Evolutionary conservation across 2,329 filamentous ascomycete genomes (phyloP).

Genomic region (Xylaria multiplex): DNA sequence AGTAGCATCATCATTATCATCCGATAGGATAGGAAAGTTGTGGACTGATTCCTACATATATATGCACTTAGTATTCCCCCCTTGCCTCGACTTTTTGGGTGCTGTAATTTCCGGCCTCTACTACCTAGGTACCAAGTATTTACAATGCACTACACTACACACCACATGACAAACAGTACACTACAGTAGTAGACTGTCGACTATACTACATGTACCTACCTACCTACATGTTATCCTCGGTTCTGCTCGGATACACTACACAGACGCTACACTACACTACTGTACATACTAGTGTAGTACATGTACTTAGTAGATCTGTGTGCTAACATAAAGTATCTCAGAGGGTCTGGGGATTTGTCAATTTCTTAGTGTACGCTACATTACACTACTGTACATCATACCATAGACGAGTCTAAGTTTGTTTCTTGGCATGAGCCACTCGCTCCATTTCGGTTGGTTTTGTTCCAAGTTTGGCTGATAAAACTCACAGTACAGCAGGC

Average conservation of each 20-base stretch:
- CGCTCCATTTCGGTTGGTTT: not conserved
- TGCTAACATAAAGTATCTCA: no score
- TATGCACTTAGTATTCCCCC: not conserved
- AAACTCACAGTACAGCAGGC: no score
- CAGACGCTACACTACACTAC: no score
- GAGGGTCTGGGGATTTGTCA: constrained; percentile 23
- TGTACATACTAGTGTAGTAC: no score
- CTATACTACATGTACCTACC: no score
- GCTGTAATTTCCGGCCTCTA: constrained; percentile 8
- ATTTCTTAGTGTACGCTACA: not conserved
- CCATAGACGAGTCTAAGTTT: not conserved
- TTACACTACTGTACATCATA: constrained; percentile 6
- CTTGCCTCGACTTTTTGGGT: not conserved
- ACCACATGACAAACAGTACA: no score
- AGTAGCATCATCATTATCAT: not conserved
- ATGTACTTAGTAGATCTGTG: no score
- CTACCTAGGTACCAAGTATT: no score
- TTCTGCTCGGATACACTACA: no score
- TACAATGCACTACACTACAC: no score
- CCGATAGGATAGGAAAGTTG: not conserved
- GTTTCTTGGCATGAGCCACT: constrained; percentile 20
- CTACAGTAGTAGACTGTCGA: no score
- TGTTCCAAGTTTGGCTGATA: not conserved
- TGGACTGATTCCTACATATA: constrained; percentile 1
- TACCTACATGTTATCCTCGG: no score